Conservation (phyloP, 257 asterid species). For the Solanum peruvianum region DNA sequence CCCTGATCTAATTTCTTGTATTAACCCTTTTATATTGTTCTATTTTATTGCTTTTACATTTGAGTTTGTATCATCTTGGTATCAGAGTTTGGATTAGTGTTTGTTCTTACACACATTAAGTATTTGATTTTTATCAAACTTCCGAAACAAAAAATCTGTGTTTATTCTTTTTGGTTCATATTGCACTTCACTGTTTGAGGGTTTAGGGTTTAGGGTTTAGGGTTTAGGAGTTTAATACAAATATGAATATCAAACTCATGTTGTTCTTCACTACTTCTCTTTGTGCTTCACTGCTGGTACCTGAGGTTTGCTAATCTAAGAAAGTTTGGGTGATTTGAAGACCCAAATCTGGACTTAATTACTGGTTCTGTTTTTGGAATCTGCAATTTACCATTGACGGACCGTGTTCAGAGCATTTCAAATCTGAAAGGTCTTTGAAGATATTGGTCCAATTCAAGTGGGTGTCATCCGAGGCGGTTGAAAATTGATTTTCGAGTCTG, state of each 20-base stretch:
- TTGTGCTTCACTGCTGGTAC: neutral
- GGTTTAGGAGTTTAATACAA: neutral
- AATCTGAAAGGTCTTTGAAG: neutral
- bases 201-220: no score
- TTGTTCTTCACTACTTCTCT: neutral
- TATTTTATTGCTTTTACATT: neutral
- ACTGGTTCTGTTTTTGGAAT: neutral
- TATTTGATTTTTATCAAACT: neutral
- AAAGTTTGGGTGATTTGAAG: neutral
- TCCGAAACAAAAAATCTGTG: neutral
- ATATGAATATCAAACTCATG: neutral
- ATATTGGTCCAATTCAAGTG: neutral
- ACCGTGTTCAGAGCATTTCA: neutral
- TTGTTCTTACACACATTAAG: neutral
- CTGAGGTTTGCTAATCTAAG: neutral
- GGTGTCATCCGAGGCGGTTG: neutral
- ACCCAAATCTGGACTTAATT: neutral
- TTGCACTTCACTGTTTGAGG: neutral
- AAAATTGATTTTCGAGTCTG: neutral
- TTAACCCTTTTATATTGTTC: neutral
- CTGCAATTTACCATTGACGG: neutral
- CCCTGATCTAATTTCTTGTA: neutral
- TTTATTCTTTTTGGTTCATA: neutral
- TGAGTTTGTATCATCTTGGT: neutral
- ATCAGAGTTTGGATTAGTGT: neutral